phyloP scores from a whole-genome alignment of 345 rosid species.

The Moricandia moricandioides region DNA sequence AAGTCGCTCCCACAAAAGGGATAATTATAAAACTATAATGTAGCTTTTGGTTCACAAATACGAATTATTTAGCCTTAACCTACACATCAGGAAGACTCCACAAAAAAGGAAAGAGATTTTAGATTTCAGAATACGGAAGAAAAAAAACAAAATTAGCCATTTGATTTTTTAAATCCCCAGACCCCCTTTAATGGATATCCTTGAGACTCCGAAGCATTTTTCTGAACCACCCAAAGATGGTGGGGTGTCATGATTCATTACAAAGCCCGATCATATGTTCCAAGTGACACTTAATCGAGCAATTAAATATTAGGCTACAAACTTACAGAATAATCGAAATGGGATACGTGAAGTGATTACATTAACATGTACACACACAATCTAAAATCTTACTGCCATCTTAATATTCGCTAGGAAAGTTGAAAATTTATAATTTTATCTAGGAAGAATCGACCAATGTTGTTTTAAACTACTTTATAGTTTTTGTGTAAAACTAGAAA shows the following conservation, averaged over 20 bases:
- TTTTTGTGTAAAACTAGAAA: too few species aligned
- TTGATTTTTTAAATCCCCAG: constrained; percentile 40
- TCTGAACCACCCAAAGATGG: constrained; percentile 34
- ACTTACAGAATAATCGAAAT: too few species aligned
- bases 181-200: constrained; percentile 54
- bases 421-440: too few species aligned
- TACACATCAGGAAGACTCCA: constrained; percentile 60
- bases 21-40: constrained; percentile 33
- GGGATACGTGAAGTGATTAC: too few species aligned
- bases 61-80: constrained; percentile 39
- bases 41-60: constrained; percentile 45
- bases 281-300: constrained; percentile 46
- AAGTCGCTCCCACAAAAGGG: constrained; percentile 16
- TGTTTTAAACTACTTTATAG: too few species aligned
- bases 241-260: constrained; percentile 44
- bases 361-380: too few species aligned
- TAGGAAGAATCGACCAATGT: too few species aligned
- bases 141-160: constrained; percentile 18
- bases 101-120: constrained; percentile 15
- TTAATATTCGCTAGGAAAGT: too few species aligned
- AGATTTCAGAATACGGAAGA: too few species aligned
- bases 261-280: constrained; percentile 49
- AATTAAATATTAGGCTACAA: constrained; percentile 38
- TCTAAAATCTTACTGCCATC: too few species aligned
- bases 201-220: constrained; percentile 34